phyloP scores from a whole-genome alignment of 1,139 yeast species.

The Protomyces gravidus region DNA sequence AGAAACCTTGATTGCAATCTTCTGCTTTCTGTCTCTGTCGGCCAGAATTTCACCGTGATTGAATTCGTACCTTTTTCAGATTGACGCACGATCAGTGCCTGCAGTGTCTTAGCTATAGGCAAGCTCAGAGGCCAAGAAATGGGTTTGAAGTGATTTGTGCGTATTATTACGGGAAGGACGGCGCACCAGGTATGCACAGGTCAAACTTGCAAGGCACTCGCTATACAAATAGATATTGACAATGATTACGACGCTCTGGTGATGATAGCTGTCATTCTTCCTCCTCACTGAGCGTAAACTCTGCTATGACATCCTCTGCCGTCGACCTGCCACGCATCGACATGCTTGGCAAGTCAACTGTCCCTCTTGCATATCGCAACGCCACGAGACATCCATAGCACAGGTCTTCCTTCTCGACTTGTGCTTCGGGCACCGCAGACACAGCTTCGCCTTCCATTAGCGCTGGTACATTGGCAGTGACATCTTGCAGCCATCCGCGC shows the following conservation, averaged over 20 bases:
- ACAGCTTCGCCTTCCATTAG: neutral
- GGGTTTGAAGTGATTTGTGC: too few relatives aligned
- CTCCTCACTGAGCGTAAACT: neutral
- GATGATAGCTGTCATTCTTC: too few relatives aligned
- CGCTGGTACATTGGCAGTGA: constrained; percentile 63
- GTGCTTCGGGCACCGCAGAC: neutral
- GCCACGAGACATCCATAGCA: constrained; percentile 25
- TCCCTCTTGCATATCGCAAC: neutral
- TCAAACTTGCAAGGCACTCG: neutral
- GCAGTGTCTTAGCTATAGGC: too few relatives aligned
- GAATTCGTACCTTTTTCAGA: too few relatives aligned
- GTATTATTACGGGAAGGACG: too few relatives aligned
- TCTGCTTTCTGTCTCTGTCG: too few relatives aligned
- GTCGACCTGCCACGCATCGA: neutral
- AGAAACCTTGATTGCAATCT: too few relatives aligned
- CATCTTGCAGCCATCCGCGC: constrained; percentile 62
- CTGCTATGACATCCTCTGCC: neutral
- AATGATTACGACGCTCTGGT: too few relatives aligned
- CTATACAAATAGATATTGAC: neutral
- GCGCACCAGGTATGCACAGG: too few relatives aligned
- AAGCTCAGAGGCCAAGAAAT: too few relatives aligned
- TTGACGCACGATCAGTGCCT: too few relatives aligned
- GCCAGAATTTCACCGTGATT: too few relatives aligned
- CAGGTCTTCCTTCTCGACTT: neutral
- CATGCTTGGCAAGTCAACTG: neutral